A percentile compares a stretch with the other conserved stretches of the same genome.
Conservation (phyloP, 805 yeast species). For the Lipomyces orientalis region DNA sequence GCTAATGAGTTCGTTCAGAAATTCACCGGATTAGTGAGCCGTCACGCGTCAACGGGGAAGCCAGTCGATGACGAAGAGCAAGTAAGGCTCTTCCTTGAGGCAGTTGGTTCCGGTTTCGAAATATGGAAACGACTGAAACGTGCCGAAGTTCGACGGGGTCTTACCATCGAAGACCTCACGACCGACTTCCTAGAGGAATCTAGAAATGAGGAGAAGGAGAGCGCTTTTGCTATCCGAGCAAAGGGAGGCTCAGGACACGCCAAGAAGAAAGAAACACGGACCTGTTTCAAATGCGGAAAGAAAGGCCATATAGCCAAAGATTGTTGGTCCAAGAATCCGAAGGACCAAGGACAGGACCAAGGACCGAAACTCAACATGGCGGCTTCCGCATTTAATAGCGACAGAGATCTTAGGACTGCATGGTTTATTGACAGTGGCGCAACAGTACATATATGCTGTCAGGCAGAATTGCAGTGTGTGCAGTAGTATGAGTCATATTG, state of each 20-base stretch:
- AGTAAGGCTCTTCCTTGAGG: constrained; percentile 2
- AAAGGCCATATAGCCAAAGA: not conserved
- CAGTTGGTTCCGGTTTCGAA: constrained; percentile 5
- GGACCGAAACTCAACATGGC: not conserved
- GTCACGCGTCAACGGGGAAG: not conserved
- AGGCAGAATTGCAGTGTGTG: too few species aligned
- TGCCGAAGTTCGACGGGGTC: constrained; percentile 5
- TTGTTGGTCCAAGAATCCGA: not conserved
- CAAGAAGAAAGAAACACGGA: constrained; percentile 29
- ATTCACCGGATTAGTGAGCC: not conserved
- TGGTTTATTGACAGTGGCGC: not conserved
- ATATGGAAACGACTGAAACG: constrained; percentile 1
- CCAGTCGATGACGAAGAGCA: constrained; percentile 4
- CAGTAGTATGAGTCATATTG: too few species aligned
- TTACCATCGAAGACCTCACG: constrained; percentile 3
- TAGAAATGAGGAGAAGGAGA: not conserved
- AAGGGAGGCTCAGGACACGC: not conserved
- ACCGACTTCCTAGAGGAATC: constrained; percentile 4
- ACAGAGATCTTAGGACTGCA: not conserved
- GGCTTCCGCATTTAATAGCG: not conserved
- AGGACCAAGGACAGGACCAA: not conserved
- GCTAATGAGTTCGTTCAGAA: not conserved
- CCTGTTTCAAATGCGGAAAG: not conserved
- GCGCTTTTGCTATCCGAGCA: not conserved
- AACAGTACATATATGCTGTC: not conserved